phyloP scores from a whole-genome alignment of 2,329 filamentous ascomycete genomes.

The Colletotrichum camelliae region DNA sequence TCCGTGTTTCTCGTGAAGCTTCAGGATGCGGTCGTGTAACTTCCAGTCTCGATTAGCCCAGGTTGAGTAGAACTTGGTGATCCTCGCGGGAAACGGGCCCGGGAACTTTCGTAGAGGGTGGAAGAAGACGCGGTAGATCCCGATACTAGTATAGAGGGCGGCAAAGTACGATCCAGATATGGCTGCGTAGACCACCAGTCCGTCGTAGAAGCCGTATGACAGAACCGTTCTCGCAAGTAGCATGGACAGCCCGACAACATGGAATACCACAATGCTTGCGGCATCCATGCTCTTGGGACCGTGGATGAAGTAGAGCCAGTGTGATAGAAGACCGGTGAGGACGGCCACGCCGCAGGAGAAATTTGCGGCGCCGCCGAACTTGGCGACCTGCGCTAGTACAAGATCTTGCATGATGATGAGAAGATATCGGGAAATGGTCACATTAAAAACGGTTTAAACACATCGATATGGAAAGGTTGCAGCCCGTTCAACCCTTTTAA shows the following conservation, averaged over 20 bases:
- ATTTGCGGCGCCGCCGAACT: background rate
- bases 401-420: background rate
- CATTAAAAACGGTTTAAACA: background rate
- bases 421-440: background rate
- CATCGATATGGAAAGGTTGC: background rate
- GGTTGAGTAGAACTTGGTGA: constrained; percentile 20
- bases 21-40: background rate
- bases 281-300: background rate
- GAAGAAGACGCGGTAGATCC: constrained; percentile 25
- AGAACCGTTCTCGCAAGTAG: background rate
- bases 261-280: background rate
- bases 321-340: constrained; percentile 8
- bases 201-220: background rate
- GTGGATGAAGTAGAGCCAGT: constrained; percentile 16
- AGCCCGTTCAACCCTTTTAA: background rate
- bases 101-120: constrained; percentile 23
- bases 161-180: constrained; percentile 8
- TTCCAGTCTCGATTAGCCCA: constrained; percentile 6
- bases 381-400: background rate
- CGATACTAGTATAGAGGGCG: constrained; percentile 29
- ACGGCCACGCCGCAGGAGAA: background rate
- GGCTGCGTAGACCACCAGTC: background rate
- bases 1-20: constrained; percentile 15
- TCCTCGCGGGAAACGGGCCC: constrained; percentile 16
- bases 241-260: background rate